phyloP scores from a whole-genome alignment of 176 grass and related monocot species.

The Canna indica region DNA sequence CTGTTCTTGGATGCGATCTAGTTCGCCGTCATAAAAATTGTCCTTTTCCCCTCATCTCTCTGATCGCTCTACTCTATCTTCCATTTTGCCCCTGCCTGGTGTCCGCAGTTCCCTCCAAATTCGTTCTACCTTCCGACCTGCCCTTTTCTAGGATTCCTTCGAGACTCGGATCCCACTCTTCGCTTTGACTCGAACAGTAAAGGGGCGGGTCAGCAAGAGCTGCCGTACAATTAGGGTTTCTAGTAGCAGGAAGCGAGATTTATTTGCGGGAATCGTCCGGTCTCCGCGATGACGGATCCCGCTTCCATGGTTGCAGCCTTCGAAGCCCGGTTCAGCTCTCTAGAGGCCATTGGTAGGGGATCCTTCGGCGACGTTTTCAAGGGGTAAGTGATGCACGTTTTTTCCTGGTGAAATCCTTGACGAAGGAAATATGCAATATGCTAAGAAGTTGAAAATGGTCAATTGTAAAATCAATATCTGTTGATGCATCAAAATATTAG shows the following conservation, averaged over 20 bases:
- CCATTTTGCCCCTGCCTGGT: neutral
- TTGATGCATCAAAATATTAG: too few relatives aligned
- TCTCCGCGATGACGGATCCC: neutral
- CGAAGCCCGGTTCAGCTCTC: constrained; percentile 2
- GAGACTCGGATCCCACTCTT: neutral
- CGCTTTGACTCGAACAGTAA: neutral
- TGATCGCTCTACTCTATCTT: neutral
- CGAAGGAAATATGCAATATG: too few relatives aligned
- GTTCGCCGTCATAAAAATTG: neutral
- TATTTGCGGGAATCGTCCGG: neutral
- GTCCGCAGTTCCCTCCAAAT: too few relatives aligned
- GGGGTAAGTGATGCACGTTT: neutral
- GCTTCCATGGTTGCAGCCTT: constrained; percentile 3
- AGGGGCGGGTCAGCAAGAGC: neutral
- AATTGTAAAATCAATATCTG: too few relatives aligned
- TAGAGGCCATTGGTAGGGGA: constrained; percentile 7
- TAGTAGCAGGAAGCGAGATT: neutral
- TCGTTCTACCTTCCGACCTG: neutral
- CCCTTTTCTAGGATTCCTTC: neutral
- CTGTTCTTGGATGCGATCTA: neutral
- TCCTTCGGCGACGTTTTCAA: constrained; percentile 7
- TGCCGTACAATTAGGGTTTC: neutral
- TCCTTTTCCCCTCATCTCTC: neutral
- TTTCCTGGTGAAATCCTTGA: neutral
- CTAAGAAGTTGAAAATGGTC: too few relatives aligned